phyloP scores from a whole-genome alignment of 1,139 yeast genomes.

The Debaryomyces subglobosus region DNA sequence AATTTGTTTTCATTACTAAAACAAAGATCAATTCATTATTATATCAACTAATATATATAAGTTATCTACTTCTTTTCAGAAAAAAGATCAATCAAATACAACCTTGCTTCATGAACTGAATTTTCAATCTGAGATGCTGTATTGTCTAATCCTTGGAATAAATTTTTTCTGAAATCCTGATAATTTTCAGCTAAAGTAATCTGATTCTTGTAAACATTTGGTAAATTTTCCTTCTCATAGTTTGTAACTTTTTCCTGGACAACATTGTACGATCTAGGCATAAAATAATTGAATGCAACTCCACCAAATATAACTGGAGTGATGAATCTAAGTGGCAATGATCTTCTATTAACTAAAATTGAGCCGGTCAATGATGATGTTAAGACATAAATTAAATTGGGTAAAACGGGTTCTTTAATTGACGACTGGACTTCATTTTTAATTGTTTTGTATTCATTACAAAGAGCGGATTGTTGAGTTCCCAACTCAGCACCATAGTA shows the following conservation, averaged over 20 bases:
- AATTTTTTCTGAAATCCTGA: conserved; percentile 16
- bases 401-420: conserved; percentile 53
- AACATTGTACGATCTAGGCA: conserved; percentile 38
- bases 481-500: conserved; percentile 44
- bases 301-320: conserved; percentile 55
- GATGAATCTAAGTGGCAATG: conserved; percentile 51
- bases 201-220: conserved; percentile 35
- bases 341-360: conserved; percentile 49
- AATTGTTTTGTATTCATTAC: conserved; percentile 40
- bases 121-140: conserved; percentile 21
- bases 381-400: conserved; percentile 54
- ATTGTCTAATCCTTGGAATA: conserved; percentile 14
- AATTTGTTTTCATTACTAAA: not conserved
- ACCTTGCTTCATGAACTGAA: conserved; percentile 34
- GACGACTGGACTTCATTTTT: conserved; percentile 25
- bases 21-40: not conserved
- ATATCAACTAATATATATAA: conserved; percentile 3
- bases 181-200: not conserved
- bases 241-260: conserved; percentile 47
- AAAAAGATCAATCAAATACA: conserved; percentile 23
- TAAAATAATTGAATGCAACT: conserved; percentile 38
- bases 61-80: conserved; percentile 2
- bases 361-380: conserved; percentile 61
- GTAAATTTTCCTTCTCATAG: conserved; percentile 55
- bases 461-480: conserved; percentile 48